A percentile compares a stretch with the other conserved stretches of the same genome.
These are phyloP conservation scores for Macrocybe gigantea DNA, from an alignment of 768 basidiomycete species.

Conservation along the genomic window DNA sequence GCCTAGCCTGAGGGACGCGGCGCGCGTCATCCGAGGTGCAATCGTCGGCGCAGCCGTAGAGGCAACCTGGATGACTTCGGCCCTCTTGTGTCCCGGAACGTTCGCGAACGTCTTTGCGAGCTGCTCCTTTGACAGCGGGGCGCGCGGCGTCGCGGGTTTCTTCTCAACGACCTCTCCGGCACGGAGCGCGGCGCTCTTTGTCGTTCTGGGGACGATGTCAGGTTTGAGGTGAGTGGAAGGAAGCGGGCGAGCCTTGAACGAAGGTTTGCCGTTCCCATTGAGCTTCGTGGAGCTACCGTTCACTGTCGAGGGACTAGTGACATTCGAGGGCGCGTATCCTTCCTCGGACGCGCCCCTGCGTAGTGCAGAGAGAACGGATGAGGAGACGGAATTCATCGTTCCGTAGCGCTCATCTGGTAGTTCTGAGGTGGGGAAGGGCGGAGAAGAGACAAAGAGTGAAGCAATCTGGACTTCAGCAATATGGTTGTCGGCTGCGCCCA, in stretches of 20 bases:
- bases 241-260: conserved; percentile 63
- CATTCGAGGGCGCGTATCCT: conserved; percentile 39
- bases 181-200: conserved; percentile 68
- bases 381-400: conserved; percentile 38
- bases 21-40: conserved; percentile 71
- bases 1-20: conserved; percentile 65
- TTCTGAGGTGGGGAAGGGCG: conserved; percentile 68
- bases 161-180: conserved; percentile 50
- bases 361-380: conserved; percentile 41
- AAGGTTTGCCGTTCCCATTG: conserved; percentile 37
- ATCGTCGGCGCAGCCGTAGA: conserved; percentile 69
- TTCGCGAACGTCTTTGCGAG: conserved; percentile 63
- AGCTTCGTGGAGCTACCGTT: conserved; percentile 31
- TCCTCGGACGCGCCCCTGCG: conserved; percentile 32
- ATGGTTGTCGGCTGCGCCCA: conserved; percentile 62
- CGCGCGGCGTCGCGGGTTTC: conserved; percentile 37
- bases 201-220: conserved; percentile 72
- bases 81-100: conserved; percentile 79
- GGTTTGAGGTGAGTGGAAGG: conserved; percentile 59
- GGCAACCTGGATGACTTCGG: conserved; percentile 61
- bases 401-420: conserved; percentile 41
- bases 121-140: conserved; percentile 55
- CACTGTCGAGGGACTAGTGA: conserved; percentile 35
- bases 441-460: conserved; percentile 76
- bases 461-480: conserved; percentile 78